These are phyloP conservation scores for Epichloe bromicola DNA, from an alignment of 2,329 filamentous ascomycete genomes.

Conservation along the genomic window DNA sequence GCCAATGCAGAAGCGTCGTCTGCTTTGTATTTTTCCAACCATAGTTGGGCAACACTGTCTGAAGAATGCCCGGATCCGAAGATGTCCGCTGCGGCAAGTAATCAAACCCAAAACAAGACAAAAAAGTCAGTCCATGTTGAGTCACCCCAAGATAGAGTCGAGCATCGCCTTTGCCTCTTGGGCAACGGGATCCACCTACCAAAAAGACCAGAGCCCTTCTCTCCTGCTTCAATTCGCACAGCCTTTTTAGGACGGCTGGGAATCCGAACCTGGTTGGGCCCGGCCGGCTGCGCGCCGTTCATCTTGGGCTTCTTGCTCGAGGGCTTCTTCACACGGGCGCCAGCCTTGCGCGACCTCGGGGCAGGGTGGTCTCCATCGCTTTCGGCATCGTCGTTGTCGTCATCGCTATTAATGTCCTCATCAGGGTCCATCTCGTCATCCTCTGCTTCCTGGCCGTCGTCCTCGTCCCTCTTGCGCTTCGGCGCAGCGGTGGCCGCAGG, in stretches of 20 bases:
- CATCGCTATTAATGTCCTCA: slow-evolving; percentile 21
- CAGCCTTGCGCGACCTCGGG: slow-evolving; percentile 25
- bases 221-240: slow-evolving; percentile 36
- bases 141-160: not conserved
- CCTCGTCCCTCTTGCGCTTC: slow-evolving; percentile 46
- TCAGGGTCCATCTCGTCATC: slow-evolving; percentile 36
- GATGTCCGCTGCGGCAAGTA: slow-evolving; percentile 38
- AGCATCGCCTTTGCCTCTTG: not conserved
- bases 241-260: slow-evolving; percentile 46
- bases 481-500: slow-evolving; percentile 23
- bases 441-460: slow-evolving; percentile 34
- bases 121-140: not conserved
- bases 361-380: slow-evolving; percentile 29
- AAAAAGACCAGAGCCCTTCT: slow-evolving; percentile 41
- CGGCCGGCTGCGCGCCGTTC: slow-evolving; percentile 36
- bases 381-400: slow-evolving; percentile 27
- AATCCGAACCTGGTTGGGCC: slow-evolving; percentile 26
- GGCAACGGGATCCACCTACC: slow-evolving; percentile 24
- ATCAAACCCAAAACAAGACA: slow-evolving; percentile 8
- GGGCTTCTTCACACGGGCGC: slow-evolving; percentile 39
- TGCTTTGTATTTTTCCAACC: slow-evolving; percentile 44
- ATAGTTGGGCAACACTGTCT: slow-evolving; percentile 45
- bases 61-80: slow-evolving; percentile 46
- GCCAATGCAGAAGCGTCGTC: slow-evolving; percentile 42
- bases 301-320: slow-evolving; percentile 51